phyloP scores from a whole-genome alignment of 306 rosid genomes.

The Vachellia pachyceras region DNA sequence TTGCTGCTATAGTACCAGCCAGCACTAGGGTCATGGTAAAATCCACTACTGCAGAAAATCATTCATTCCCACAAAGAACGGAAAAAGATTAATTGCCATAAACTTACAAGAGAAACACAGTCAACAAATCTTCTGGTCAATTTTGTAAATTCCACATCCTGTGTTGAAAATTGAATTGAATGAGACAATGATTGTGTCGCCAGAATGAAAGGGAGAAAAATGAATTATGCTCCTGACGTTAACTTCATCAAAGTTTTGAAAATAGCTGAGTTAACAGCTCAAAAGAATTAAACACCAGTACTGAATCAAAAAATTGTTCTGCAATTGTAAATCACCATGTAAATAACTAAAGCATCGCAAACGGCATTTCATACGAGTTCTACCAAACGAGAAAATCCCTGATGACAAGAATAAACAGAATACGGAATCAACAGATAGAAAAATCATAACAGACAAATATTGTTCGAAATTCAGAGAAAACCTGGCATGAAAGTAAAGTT shows the following conservation, averaged over 20 bases:
- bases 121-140: not conserved
- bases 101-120: not conserved
- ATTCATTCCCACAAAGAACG: not conserved
- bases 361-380: not conserved
- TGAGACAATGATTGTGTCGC: not conserved
- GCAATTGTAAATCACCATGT: not conserved
- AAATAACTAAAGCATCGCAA: not conserved
- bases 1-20: conserved; percentile 86
- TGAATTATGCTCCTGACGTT: not conserved
- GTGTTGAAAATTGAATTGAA: not conserved
- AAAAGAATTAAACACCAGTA: not conserved
- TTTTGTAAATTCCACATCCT: not conserved
- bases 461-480: conserved; percentile 29
- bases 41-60: conserved; percentile 71
- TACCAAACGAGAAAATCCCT: not conserved
- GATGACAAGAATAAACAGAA: conserved; percentile 18
- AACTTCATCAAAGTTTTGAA: not conserved
- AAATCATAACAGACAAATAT: not conserved
- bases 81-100: not conserved
- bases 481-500: conserved; percentile 83
- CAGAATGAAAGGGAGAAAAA: not conserved
- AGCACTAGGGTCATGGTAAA: conserved; percentile 85
- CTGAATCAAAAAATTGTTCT: not conserved
- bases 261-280: not conserved
- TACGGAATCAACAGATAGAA: not conserved